These are phyloP conservation scores for Beauveria varroae DNA, from an alignment of 2,329 filamentous ascomycete species.

Conservation along the genomic window DNA sequence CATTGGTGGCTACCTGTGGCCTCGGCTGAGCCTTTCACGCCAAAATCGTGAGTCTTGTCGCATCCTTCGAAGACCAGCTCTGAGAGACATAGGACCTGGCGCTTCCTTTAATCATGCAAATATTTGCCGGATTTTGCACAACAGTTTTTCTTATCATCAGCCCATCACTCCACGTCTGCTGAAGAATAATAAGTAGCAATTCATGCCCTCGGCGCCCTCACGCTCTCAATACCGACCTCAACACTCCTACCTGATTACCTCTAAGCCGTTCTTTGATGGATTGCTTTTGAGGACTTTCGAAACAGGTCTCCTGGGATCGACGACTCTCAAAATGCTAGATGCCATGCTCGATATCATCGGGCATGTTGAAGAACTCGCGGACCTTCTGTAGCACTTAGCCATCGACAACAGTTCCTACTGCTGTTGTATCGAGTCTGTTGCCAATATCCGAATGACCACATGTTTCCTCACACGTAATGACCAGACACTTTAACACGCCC, in stretches of 20 bases:
- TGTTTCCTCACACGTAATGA: too few relatives aligned
- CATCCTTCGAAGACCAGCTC: not conserved
- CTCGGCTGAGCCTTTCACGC: not conserved
- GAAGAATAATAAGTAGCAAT: not conserved
- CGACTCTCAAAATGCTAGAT: too few relatives aligned
- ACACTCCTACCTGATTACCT: slow-evolving; percentile 11
- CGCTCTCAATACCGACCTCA: slow-evolving; percentile 14
- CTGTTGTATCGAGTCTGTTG: too few relatives aligned
- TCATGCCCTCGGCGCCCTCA: not conserved
- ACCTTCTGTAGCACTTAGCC: too few relatives aligned
- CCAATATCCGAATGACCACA: too few relatives aligned
- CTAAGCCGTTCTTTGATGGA: too few relatives aligned
- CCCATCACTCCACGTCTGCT: not conserved
- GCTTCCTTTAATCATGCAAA: not conserved
- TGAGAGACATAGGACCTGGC: not conserved
- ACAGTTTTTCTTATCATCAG: not conserved
- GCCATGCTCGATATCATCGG: too few relatives aligned
- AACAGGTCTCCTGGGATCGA: too few relatives aligned
- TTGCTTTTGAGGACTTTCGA: too few relatives aligned
- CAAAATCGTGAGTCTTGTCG: not conserved
- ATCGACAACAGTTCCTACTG: too few relatives aligned
- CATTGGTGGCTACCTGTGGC: not conserved
- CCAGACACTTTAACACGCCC: too few relatives aligned
- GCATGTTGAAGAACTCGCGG: too few relatives aligned
- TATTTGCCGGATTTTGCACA: not conserved